Evolutionary conservation across 2,329 filamentous ascomycete genomes (phyloP), one percentile per base, ranked within the genome.

Genomic region (Fusarium concolor): DNA sequence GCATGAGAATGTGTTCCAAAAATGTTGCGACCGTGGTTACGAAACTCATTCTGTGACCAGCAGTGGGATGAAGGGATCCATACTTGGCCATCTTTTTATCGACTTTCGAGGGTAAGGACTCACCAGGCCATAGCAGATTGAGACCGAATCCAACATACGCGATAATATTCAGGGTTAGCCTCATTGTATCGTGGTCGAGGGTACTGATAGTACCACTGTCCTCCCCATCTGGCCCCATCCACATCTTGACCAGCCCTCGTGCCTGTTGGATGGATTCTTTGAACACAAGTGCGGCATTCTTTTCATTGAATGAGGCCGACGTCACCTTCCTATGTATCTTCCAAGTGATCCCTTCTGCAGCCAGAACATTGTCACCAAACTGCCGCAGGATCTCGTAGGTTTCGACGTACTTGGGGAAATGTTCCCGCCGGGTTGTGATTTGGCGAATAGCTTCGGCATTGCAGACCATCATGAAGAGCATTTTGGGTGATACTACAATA

Each of bases 241-340:
- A 92, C 46, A 83, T 81, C 35, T 78, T 76, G 29, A 92, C 72
- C 85, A 92, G 85, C 14, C 85, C 84, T 63, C 85, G 80, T 1
- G 90, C 86, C 79, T 94, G 91, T 11, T 73, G 68, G 22, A 91
- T 80, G 2, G 86, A 84, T 75, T 92, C 89, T 10, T 79, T 80
- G 77, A 89, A 92, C 2, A 92, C 88, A 26, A 92, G 76, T 15
- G 84, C 82, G 57, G 92, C 90, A 76, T 93, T 94, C 79, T 86
- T 89, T 80, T 95, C 92, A 58, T 90, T 92, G 77, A 95, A 94
- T 6, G 87, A 87, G 1, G 91, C 88, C 28, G 89, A 87, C 1
- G 89, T 90, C 42, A 89, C 85, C 78, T 91, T 93, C 64, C 92
- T 86, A 76, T 95, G 92, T 78, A 87, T 84, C 31, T 89, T 88